Evolutionary conservation across 2,329 filamentous ascomycete species (phyloP), one percentile per base, ranked within the genome.

Genomic region (Cladophialophora immunda): DNA sequence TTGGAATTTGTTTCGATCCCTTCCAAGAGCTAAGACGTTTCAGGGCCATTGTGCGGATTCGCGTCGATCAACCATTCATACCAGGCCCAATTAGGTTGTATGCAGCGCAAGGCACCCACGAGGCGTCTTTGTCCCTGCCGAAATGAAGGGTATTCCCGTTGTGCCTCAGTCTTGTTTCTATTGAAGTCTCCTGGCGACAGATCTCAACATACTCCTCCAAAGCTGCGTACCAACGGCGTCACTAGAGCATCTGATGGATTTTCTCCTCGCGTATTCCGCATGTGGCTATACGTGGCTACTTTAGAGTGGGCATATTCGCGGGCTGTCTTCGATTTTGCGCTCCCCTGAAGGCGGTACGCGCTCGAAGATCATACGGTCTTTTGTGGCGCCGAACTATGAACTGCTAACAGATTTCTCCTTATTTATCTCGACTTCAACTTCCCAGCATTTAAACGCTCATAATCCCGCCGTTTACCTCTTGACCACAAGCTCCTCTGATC

Each of bases 61-160:
- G 54, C 38, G 7, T 52, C 41, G 27, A 27, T 22, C 25, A 30
- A 32, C 17, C 15, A 11, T 2, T 6, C 4, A 27, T 25, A 6
- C 15, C 17, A 25, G 32, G n/a, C 3, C 41, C 60, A 62, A 62
- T 62, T 22, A 57, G 50, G 25, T 56, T 45, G 36, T 17, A 30
- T 4, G 8, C 30, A 47, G 6, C 30, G 62, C 50, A 47, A 65
- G 63, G 63, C 63, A 65, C 11, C 36, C 58, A 65, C 57, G 15
- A 65, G 63, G 63, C 63, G 47, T 34, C 41, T 22, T 52, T 47
- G 27, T 41, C 4, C 19, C 27, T 25, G 22, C 22, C 17, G 7
- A 32, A 27, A 25, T 25, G 4, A 50, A 27, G 25, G 45, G 19
- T 7, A 47, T 22, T 25, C 27, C 17, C 9, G 5, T 50, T 22